Base-by-base conservation (phyloP, 139 green algal species). In the Volvox africanus region DNA sequence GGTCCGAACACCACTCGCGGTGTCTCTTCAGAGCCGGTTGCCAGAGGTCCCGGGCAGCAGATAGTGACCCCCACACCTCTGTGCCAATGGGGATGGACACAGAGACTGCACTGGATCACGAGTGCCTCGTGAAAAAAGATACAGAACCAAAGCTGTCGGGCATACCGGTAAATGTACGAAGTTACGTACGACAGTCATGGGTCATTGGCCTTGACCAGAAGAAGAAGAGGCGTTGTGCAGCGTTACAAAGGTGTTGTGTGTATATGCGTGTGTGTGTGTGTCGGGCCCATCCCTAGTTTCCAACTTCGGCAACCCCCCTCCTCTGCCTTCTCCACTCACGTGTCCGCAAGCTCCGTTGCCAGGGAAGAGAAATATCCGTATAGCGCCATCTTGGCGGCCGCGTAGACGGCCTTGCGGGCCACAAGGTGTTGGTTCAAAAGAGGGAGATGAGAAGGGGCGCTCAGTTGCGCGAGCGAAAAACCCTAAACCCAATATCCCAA, bases 301-400 rank as follows among this genome's bases (percentile, higher is more conserved):
- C 5, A 55, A 5, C 44, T 73, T 28, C 65, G 3, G 65, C 16
- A 6, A 6, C 65, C 28, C 18, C n/a, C 71, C n/a, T 80, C 71
- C 71, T 30, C 71, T 80, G 6, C 71, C 71, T 30, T 35, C 71
- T 37, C 30, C 80, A 87, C 91, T 88, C 79, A 95, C 93, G 93
- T 95, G 86, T 94, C 92, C 1, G 93, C 90, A 13, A 98, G 44
- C 81, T 98, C 96, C 28, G 95, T 92, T 5, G 94, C 89, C 26
- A 99, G 90, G 6, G 96, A 95, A 2, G 82, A 62, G 87, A 98
- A 98, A 89, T 98, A 99, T 61, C 94, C 95, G 30, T 95, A 93
- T 32, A 98, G 84, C 9, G 93, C 96, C 84, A 94, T 95, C 86
- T 98, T 98, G 65, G 93, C 93, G 0, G 78, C 94, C 89, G 87